Evolutionary conservation across 208 protist genomes (phyloP).

Genomic region (Trypanosoma grayi): DNA sequence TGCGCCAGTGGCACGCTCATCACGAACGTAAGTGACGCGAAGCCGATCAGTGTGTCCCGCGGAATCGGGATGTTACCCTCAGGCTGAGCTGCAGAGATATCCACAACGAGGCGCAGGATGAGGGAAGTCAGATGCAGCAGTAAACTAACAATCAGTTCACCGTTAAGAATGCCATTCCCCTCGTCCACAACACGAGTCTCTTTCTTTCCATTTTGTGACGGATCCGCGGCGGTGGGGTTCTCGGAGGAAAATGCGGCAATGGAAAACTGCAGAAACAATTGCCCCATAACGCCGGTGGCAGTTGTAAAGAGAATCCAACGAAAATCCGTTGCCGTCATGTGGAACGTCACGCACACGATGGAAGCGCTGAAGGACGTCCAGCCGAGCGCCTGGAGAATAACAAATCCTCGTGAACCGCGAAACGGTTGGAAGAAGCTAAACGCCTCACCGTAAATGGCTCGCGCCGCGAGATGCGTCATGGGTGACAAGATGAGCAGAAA

Average conservation of each 20-base stretch:
- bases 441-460: conserved; percentile 40
- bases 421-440: conserved; percentile 42
- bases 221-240: not conserved
- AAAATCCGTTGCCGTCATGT: conserved; percentile 36
- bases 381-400: conserved; percentile 54
- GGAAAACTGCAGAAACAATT: conserved; percentile 18
- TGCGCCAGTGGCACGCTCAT: conserved; percentile 59
- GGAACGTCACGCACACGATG: conserved; percentile 40
- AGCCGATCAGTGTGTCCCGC: conserved; percentile 25
- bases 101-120: conserved; percentile 52
- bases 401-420: conserved; percentile 29
- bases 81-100: conserved; percentile 35
- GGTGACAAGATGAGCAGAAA: conserved; percentile 29
- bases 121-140: conserved; percentile 46
- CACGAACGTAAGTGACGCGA: conserved; percentile 41
- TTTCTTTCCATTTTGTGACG: not conserved
- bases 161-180: conserved; percentile 48
- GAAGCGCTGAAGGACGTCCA: conserved; percentile 52
- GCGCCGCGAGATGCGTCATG: conserved; percentile 38
- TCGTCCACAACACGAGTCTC: not conserved
- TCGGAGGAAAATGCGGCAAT: conserved; percentile 11
- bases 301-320: conserved; percentile 17
- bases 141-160: conserved; percentile 55
- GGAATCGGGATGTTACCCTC: conserved; percentile 33
- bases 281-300: conserved; percentile 5